Percentiles rank a stretch among this genome's conserved stretches.
Evolutionary conservation across 169 alveolate genomes (phyloP).

Genomic region (Haemoproteus tartakovskyi): DNA sequence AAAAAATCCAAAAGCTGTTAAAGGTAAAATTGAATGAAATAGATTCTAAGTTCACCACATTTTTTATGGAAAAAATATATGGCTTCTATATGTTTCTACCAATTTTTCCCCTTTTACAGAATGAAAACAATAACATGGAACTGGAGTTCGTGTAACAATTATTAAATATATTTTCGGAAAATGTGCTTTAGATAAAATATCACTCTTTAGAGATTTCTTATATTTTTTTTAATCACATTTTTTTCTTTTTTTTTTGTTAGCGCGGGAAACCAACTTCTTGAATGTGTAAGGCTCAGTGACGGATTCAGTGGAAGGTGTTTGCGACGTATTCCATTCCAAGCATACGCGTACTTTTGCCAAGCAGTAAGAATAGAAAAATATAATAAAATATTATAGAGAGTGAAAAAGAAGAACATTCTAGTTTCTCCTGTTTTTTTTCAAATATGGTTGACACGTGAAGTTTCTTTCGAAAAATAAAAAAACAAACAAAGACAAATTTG

Average conservation of each 20-base stretch:
- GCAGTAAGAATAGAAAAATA: slow-evolving; percentile 31
- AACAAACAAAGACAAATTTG: no score
- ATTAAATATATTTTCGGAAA: no score
- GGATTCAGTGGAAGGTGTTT: slow-evolving; percentile 79
- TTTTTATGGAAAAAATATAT: neutral
- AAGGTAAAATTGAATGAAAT: no score
- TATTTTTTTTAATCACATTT: no score
- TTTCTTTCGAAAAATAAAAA: no score
- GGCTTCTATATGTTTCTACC: neutral
- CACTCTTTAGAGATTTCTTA: no score
- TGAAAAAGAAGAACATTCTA: neutral
- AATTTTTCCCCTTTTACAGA: slow-evolving; percentile 2
- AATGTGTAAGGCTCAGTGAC: slow-evolving; percentile 58
- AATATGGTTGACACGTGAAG: neutral
- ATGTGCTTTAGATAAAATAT: no score
- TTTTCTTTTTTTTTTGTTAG: slow-evolving; percentile 11
- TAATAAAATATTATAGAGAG: neutral
- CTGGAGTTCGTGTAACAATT: slow-evolving; percentile 39
- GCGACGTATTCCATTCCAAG: slow-evolving; percentile 80
- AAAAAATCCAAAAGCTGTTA: slow-evolving; percentile 7
- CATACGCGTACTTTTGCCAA: slow-evolving; percentile 68
- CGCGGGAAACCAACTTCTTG: slow-evolving; percentile 21
- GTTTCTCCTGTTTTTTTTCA: neutral
- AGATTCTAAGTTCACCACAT: slow-evolving; percentile 6
- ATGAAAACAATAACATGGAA: slow-evolving; percentile 2